A percentile compares a stretch with the other conserved stretches of the same genome.
Conservation (phyloP, 2,329 filamentous ascomycete species). For the Aureobasidium leucospermi region DNA sequence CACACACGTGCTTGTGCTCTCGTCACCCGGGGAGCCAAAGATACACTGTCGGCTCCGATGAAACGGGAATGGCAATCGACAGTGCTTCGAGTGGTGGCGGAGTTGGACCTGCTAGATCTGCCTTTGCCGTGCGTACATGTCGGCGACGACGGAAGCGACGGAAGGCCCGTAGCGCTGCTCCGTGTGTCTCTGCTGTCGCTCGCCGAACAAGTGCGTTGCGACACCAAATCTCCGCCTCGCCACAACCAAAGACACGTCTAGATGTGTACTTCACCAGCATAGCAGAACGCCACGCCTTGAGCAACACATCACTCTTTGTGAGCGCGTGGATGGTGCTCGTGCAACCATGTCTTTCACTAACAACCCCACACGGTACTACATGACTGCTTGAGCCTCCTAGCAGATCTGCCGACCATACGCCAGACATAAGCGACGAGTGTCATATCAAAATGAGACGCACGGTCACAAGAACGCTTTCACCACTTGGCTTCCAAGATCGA, state of each 20-base stretch:
- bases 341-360: background rate
- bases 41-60: background rate
- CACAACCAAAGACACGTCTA: background rate
- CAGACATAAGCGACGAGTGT: background rate
- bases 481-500: background rate
- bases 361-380: background rate
- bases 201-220: background rate
- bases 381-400: background rate
- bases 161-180: slow-evolving; percentile 1
- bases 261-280: background rate
- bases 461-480: background rate
- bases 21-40: slow-evolving; percentile 2
- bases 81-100: background rate
- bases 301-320: background rate
- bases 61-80: slow-evolving; percentile 7
- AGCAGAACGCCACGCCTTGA: background rate
- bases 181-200: background rate
- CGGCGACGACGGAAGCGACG: background rate
- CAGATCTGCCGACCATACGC: slow-evolving; percentile 1
- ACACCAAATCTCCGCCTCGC: background rate
- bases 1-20: slow-evolving; percentile 6
- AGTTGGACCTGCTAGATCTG: background rate
- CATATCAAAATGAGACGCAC: background rate
- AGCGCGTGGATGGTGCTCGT: slow-evolving; percentile 5
- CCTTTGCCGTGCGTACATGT: background rate